Base-by-base conservation (phyloP, 2,329 filamentous ascomycete species). In the Neobulgaria alba region DNA sequence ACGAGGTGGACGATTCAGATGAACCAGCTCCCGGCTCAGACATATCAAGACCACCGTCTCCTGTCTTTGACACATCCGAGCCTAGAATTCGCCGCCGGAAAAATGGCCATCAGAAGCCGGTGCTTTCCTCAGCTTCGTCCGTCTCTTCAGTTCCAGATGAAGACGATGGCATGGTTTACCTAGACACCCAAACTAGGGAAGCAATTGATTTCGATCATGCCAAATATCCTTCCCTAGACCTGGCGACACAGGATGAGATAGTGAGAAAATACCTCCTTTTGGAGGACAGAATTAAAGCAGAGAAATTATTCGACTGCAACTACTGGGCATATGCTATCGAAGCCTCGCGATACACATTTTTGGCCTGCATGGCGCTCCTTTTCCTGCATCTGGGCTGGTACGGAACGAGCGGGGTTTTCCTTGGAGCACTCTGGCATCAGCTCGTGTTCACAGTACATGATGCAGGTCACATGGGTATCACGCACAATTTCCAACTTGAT, bases 401-500 rank as follows among this genome's bases (percentile, higher is more conserved):
- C 56, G 68, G 65, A 35, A 66, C 74, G 2, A 85, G 85, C 42
- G 88, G 77, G 1, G 60, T 85, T 36, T 87, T 81, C 52, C 69
- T 96, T 2, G 92, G 90, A 15, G 71, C 76, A 47, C 74, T 94
- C 57, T 96, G 92, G 90, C 92, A 96, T 58, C 92, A 96, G 60
- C 73, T 96, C 19, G 84, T 90, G 38, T 98, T 98, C 59, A 82
- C 82, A 1, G 92, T 86, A 46, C 92, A 98, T 62, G 92, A 98
- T 68, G 86, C 90, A 37, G 89, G 87, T 5, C 92, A 98, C 63
- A 94, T 95, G 83, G 92, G 86, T 51, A 95, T 98, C 54, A 98
- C 92, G 2, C 90, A 96, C 63, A 72, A 82, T 59, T 96, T 90
- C 60, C 79, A 84, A 36, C 64, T 78, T 29, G 92, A 98, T 61